Base-by-base conservation (phyloP, 192 early-diverging fungal species). In the Linderina pennispora region DNA sequence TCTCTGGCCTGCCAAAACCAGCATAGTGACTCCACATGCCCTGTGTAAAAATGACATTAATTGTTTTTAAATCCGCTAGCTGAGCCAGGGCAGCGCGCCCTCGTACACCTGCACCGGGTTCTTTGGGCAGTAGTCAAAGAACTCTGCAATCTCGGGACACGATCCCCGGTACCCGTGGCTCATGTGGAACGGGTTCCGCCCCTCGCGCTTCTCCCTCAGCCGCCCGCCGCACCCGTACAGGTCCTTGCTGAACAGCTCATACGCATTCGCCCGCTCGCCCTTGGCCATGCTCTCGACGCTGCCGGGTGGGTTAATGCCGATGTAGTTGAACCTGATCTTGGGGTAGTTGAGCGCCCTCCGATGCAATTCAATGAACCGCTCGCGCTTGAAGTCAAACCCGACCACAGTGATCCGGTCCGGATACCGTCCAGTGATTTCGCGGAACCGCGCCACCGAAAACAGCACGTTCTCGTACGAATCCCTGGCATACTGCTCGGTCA, bases 391-490 rank as follows among this genome's bases (percentile, higher is more conserved):
- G 19, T 55, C 57, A 43, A 65, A 75, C 17, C 65, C 57, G 10
- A 75, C 58, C 0, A 75, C 48, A 1, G 72, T 65, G 37, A 75
- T 49, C 9, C 66, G 57, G 45, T 54, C 50, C 28, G 72, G 72
- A 22, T 75, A 75, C 10, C 55, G 48, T 14, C 71, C 75, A 0
- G 75, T 77, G 26, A 74, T 43, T 34, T 74, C 75, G 34, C 48
- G 60, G 46, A 74, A 77, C 23, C 75, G 62, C 4, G 73, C 75
- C 17, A 78, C 57, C 21, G 68, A 68, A 23, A 72, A 78, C 20
- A 78, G 36, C 15, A 78, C 51, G 43, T 78, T 78, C 40, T 78
- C 72, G 34, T 60, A 75, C 36, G 76, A 78, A 49, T 78, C 76
- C 22, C 64, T 61, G 2, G 76, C 71, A 56, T 50, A 64, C 43